These are phyloP conservation scores for Suillus bovinus DNA, from an alignment of 768 basidiomycete genomes.

Conservation along the genomic window DNA sequence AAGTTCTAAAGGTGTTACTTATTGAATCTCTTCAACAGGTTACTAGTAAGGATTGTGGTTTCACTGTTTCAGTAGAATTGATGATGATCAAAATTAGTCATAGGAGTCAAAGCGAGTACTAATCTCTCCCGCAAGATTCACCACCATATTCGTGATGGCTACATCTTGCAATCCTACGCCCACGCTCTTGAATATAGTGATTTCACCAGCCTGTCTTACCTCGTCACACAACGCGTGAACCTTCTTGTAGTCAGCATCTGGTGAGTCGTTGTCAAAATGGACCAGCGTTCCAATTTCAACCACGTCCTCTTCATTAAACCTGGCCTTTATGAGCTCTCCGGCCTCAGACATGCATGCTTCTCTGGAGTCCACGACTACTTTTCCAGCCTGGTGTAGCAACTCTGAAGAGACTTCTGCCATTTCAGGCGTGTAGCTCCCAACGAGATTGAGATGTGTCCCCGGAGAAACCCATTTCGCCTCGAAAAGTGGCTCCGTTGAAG, in stretches of 20 bases:
- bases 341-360: slow-evolving; percentile 75
- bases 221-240: slow-evolving; percentile 14
- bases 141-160: slow-evolving; percentile 70
- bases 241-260: slow-evolving; percentile 13
- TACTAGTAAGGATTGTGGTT: not conserved
- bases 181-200: slow-evolving; percentile 88
- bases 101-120: slow-evolving; percentile 53
- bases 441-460: slow-evolving; percentile 70
- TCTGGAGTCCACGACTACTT: slow-evolving; percentile 73
- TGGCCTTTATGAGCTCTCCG: slow-evolving; percentile 74
- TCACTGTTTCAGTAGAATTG: not conserved
- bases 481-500: slow-evolving; percentile 71
- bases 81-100: slow-evolving; percentile 32
- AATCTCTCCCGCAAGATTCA: slow-evolving; percentile 56
- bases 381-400: slow-evolving; percentile 55
- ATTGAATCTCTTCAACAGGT: not conserved
- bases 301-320: slow-evolving; percentile 39
- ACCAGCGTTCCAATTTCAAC: slow-evolving; percentile 74
- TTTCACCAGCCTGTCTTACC: slow-evolving; percentile 37
- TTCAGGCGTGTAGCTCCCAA: slow-evolving; percentile 78
- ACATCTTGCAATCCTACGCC: slow-evolving; percentile 89
- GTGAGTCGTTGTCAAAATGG: not conserved
- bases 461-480: slow-evolving; percentile 59
- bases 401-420: slow-evolving; percentile 76
- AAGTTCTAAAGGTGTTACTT: not conserved